These are phyloP conservation scores for Streptanthus diversifolius DNA, from an alignment of 345 rosid genomes.

Conservation along the genomic window DNA sequence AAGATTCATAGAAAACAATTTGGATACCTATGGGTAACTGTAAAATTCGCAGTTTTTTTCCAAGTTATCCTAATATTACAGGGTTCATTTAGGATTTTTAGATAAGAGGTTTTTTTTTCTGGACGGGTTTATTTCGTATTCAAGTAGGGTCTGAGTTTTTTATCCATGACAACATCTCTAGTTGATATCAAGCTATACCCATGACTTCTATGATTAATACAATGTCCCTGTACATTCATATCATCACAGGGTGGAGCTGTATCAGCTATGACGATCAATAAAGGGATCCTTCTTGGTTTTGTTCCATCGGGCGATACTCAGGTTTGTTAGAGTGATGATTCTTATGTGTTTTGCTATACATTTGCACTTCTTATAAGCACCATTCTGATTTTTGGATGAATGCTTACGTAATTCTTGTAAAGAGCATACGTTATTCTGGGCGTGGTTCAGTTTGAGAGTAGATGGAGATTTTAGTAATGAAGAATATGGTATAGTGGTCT, in stretches of 20 bases:
- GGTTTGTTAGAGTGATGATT: slow-evolving; percentile 39
- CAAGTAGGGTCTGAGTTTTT: too few relatives aligned
- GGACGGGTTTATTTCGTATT: too few relatives aligned
- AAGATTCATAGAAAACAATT: too few relatives aligned
- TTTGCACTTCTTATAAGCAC: not conserved
- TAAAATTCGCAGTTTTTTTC: too few relatives aligned
- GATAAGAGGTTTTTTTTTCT: too few relatives aligned
- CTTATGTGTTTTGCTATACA: not conserved
- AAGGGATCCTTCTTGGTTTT: slow-evolving; percentile 83
- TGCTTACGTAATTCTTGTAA: not conserved
- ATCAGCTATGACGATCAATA: slow-evolving; percentile 86
- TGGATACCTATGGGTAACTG: too few relatives aligned
- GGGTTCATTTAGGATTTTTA: too few relatives aligned
- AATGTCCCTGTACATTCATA: not conserved
- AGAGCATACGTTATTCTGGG: not conserved
- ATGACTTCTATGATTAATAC: slow-evolving; percentile 7
- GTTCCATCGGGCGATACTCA: slow-evolving; percentile 59
- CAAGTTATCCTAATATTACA: too few relatives aligned
- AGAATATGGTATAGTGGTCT: not conserved
- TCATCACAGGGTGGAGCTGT: slow-evolving; percentile 75
- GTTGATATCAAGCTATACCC: not conserved
- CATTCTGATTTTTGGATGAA: not conserved
- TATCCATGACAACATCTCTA: too few relatives aligned
- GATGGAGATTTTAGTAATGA: not conserved
- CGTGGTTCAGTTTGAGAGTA: not conserved